Percentiles rank a stretch among this genome's conserved stretches.
Conservation (phyloP, 2,329 filamentous ascomycete species). For the Colletotrichum noveboracense region DNA sequence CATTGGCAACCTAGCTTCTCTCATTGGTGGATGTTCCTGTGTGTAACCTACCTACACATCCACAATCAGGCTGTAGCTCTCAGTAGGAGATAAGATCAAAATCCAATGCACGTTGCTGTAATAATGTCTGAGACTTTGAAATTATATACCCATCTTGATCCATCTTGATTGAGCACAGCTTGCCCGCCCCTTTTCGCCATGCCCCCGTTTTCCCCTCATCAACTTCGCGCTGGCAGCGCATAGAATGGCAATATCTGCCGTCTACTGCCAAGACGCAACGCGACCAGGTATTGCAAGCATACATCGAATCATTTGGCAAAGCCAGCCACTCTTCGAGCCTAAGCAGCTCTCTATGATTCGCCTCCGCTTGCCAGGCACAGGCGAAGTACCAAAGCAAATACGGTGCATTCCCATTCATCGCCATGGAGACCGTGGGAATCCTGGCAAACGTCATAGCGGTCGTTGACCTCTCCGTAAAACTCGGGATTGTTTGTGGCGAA, state of each 20-base stretch:
- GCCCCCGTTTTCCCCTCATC: not conserved
- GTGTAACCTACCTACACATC: not conserved
- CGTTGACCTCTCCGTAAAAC: not conserved
- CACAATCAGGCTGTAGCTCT: not conserved
- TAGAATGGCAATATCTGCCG: rapidly evolving
- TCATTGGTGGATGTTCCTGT: not conserved
- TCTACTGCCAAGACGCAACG: rapidly evolving
- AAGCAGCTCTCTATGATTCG: no score
- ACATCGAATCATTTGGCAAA: rapidly evolving
- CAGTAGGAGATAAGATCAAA: not conserved
- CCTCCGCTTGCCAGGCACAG: no score
- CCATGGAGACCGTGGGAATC: not conserved
- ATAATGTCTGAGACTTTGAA: not conserved
- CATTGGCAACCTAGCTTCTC: rapidly evolving
- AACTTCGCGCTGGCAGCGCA: rapidly evolving
- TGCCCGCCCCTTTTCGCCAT: not conserved
- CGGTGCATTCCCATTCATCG: no score
- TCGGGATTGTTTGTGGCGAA: not conserved
- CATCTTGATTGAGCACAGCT: not conserved
- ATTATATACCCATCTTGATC: not conserved
- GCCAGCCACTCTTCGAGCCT: no score
- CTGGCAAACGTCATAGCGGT: not conserved
- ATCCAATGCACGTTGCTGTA: not conserved
- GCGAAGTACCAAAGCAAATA: no score
- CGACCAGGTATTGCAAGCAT: rapidly evolving